Evolutionary conservation across 139 green algal species (phyloP), one percentile per base, ranked within the genome.

Genomic region (Picochlorum costavermella): DNA sequence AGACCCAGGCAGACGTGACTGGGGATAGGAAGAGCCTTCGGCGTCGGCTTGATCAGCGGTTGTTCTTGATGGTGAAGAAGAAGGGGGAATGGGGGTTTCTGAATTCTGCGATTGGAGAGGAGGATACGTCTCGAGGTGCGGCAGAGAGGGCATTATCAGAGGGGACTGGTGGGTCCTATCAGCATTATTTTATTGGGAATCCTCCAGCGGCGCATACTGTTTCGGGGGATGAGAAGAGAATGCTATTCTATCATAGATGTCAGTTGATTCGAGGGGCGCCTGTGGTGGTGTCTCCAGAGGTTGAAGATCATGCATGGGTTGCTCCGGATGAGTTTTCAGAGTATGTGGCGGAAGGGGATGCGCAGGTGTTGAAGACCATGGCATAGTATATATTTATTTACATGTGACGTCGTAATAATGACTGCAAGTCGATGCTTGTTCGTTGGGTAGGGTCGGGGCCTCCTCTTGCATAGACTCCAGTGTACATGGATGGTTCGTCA

Each of bases 121-220:
- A 68, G 2, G 75, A 81, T 56, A 76, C 71, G 28, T 80, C 73
- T 37, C 53, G 75, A 43, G 50, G 64, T 28, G 70, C 61, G 14
- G 75, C 75, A 4, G 75, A 82, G 43, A 58, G 72, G 14, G 75
- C 68, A 11, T 50, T 82, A 31, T 36, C 49, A 40, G 60, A 76
- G 16, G 53, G 60, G 13, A 28, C 81, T 2, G 37, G 61, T 28
- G 14, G 50, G 9, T 56, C 40, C n/a, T 50, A 68, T 6, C 67
- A 81, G 59, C 48, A 61, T 0, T 82, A 77, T 68, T 82, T 82
- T 71, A 66, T 82, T 25, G 75, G 75, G 20, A 82, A 82, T 50
- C 37, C 73, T 11, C 75, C 75, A 4, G 75, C 69, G 50, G 75
- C 70, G 12, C 59, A 67, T 45, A 46, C 44, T 20, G 8, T 9